Evolutionary conservation across 2,329 filamentous ascomycete genomes (phyloP).

Genomic region (Trichoderma simmonsii): DNA sequence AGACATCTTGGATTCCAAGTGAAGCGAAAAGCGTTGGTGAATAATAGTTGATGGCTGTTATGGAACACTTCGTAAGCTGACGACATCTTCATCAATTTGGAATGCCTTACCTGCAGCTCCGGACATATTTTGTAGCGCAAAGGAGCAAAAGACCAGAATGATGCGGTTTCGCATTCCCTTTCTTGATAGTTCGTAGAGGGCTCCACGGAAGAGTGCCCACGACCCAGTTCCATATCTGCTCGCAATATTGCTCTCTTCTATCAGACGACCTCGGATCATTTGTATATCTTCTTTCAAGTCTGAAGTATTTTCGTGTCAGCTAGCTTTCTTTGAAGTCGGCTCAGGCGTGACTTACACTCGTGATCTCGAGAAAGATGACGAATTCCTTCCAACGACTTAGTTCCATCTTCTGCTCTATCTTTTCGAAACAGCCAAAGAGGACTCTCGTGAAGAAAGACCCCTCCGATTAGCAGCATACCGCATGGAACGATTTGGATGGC

Average conservation of each 20-base stretch:
- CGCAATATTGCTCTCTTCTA: slow-evolving; percentile 34
- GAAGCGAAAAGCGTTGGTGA: slow-evolving; percentile 36
- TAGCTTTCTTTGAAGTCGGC: neutral
- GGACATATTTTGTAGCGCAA: slow-evolving; percentile 40
- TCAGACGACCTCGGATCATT: slow-evolving; percentile 40
- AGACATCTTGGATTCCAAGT: slow-evolving; percentile 43
- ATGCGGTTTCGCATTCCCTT: slow-evolving; percentile 43
- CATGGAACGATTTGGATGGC: slow-evolving; percentile 46
- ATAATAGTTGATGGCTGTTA: slow-evolving; percentile 41
- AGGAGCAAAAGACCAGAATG: slow-evolving; percentile 36
- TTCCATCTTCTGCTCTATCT: slow-evolving; percentile 33
- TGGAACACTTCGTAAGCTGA: slow-evolving; percentile 16
- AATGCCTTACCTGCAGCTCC: slow-evolving; percentile 31
- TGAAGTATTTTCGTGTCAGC: neutral
- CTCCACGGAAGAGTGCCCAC: slow-evolving; percentile 24
- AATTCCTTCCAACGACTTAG: slow-evolving; percentile 35
- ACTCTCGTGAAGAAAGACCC: slow-evolving; percentile 44
- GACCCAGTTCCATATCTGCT: slow-evolving; percentile 32
- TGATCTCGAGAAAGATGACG: slow-evolving; percentile 43
- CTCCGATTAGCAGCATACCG: slow-evolving; percentile 41
- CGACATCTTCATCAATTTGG: neutral
- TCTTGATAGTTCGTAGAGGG: slow-evolving; percentile 30
- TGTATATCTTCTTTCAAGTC: slow-evolving; percentile 48
- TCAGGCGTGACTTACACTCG: slow-evolving; percentile 20
- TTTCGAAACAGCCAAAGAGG: slow-evolving; percentile 39